A percentile compares a stretch with the other conserved stretches of the same genome.
These are phyloP conservation scores for Juncus inflexus DNA, from an alignment of 176 grass and related monocot genomes.

Conservation along the genomic window DNA sequence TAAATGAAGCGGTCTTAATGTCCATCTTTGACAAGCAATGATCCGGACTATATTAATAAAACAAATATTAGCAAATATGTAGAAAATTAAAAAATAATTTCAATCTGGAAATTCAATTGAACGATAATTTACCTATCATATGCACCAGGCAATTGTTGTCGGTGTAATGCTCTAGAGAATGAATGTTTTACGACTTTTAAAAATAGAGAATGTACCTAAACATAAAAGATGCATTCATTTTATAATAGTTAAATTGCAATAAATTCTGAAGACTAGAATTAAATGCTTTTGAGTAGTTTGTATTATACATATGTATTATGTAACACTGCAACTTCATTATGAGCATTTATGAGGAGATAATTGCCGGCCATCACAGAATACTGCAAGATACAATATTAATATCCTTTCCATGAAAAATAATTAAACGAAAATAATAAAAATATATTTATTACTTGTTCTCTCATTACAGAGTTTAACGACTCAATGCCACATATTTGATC, in stretches of 20 bases:
- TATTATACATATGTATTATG: conserved; percentile 73
- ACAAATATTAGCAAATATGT: conserved; percentile 20
- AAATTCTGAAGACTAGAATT: background rate
- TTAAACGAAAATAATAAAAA: background rate
- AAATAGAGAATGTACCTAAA: conserved; percentile 74
- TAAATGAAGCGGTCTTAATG: conserved; percentile 97
- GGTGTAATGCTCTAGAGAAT: conserved; percentile 95
- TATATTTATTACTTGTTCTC: conserved; percentile 63
- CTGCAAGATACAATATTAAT: conserved; percentile 35
- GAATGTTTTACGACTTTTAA: conserved; percentile 79
- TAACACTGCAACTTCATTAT: conserved; percentile 76
- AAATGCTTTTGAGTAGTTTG: conserved; percentile 7
- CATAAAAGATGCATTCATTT: conserved; percentile 17
- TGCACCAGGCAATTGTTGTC: too few species aligned
- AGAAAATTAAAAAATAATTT: background rate
- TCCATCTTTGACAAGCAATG: conserved; percentile 94
- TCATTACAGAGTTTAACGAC: conserved; percentile 91
- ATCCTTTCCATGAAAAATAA: background rate
- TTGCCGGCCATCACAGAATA: conserved; percentile 92
- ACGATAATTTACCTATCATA: conserved; percentile 41
- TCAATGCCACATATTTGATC: conserved; percentile 58
- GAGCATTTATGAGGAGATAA: conserved; percentile 93
- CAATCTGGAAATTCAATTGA: too few species aligned
- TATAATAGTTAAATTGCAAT: too few species aligned
- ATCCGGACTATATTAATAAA: conserved; percentile 88